Conservation (phyloP, 495 filamentous ascomycete genomes). For the Trichocladium antarcticum region DNA sequence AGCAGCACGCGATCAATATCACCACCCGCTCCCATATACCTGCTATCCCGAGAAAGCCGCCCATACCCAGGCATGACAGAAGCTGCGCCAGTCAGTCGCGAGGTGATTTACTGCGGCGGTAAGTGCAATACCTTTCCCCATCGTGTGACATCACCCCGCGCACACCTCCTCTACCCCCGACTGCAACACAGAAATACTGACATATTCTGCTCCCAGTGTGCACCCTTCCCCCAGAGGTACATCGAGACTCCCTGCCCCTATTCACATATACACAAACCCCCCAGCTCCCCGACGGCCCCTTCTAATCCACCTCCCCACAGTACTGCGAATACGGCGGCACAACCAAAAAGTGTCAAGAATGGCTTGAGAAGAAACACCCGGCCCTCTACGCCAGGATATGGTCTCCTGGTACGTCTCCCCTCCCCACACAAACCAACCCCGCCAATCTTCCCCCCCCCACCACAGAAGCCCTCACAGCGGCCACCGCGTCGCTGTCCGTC, state of each 20-base stretch:
- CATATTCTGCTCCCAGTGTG: constrained; percentile 51
- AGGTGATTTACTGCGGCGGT: constrained; percentile 28
- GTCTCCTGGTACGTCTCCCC: constrained; percentile 55
- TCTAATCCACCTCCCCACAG: constrained; percentile 35
- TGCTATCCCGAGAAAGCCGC: neutral
- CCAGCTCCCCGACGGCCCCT: neutral
- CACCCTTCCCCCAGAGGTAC: constrained; percentile 86
- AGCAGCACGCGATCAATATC: constrained; percentile 3
- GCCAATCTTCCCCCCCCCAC: constrained; percentile 5
- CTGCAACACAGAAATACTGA: constrained; percentile 1
- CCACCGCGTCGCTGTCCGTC: constrained; percentile 71
- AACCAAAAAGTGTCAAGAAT: constrained; percentile 96
- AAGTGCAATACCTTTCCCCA: constrained; percentile 4
- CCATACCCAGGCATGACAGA: constrained; percentile 21
- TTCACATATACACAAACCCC: neutral
- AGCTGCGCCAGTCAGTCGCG: constrained; percentile 13
- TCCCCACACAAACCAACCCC: constrained; percentile 1
- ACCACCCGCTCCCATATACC: neutral
- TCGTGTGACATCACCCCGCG: constrained; percentile 19
- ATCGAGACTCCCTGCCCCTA: neutral
- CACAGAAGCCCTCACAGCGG: constrained; percentile 69
- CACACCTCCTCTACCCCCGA: constrained; percentile 4
- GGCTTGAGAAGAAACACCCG: constrained; percentile 67
- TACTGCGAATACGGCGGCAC: constrained; percentile 98
- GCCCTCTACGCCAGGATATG: constrained; percentile 67